Evolutionary conservation across 768 basidiomycete genomes (phyloP), one percentile per base, ranked within the genome.

Genomic region (Lepiota subincarnata): DNA sequence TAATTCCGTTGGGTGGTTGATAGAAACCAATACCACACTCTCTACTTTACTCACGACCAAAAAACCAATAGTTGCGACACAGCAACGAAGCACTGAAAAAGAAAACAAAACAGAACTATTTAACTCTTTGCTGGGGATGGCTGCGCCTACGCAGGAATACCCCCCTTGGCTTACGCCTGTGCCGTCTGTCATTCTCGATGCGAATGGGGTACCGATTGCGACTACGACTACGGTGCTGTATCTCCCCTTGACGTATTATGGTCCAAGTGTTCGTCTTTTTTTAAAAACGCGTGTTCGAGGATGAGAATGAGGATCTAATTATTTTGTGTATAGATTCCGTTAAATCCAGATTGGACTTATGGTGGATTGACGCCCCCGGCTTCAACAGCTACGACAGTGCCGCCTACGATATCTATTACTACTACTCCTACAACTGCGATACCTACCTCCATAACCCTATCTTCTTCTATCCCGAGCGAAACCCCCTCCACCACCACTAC

Each of bases 211-310:
- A 18, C 75, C 78, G 31, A 60, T 82, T 50, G 72, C 79, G 44
- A 88, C 86, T 12, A 72, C 75, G 39, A 83, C 81, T 20, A 74
- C 70, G 28, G 70, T 86, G 8, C 60, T 88, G 22, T 81, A 76
- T 59, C 64, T 91, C 46, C 87, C 90, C 37, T 70, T 90, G 59
- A 91, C 89, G 0, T 92, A 92, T 68, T 89, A 80, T 59, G 90
- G 90, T 26, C 88, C 90, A 49, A 84, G 84, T 66, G 89, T 91
- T 64, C 79, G 88, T 80, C 6, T 14, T 47, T 16, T 24, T 42
- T 12, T n/a, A n/a, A n/a, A n/a, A n/a, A n/a, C n/a, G n/a, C n/a
- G n/a, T n/a, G n/a, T n/a, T n/a, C n/a, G n/a, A n/a, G n/a, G n/a
- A n/a, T n/a, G n/a, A n/a, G n/a, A n/a, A n/a, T n/a, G n/a, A n/a